Evolutionary conservation across 257 asterid species (phyloP), one percentile per base, ranked within the genome.

Genomic region (Ehretia macrophylla): DNA sequence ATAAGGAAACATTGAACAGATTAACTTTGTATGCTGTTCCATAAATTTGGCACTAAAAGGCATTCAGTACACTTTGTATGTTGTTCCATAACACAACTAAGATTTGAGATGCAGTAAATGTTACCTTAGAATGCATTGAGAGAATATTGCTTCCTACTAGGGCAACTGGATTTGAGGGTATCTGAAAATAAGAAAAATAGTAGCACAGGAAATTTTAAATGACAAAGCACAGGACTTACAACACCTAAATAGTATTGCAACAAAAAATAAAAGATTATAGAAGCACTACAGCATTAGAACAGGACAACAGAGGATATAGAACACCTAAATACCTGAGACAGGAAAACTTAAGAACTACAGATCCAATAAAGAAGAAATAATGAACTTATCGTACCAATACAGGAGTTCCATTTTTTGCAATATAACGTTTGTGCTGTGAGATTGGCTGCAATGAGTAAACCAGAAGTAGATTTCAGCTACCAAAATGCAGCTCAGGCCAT

Each of bases 361-460:
- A 59, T 18, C 8, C 59, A 38, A 60, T 10, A 32, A 40, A 62
- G 51, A 66, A 27, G 59, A 47, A 17, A 23, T 22, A 46, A 38
- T 1, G 39, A 49, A 42, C 58, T 13, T 56, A 68, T 44, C 81
- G 61, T 82, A 90, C 98, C 90, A 79, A 74, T 53, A 74, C 58
- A 3, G 96, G 98, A 64, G 56, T 49, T 69, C 94, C 95, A 71
- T 88, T 73, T 78, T 81, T 85, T 53, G 85, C 95, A 63, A 90
- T 77, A 68, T 91, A 88, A 49, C 96, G 86, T 73, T 88, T 91
- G 74, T 69, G 72, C 72, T 91, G 98, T 16, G 98, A 91, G 66
- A 83, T 73, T n/a, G 96, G 95, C 96, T 90, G 88, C 78, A 77
- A 63, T 21, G 68, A 40, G 42, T 21, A 60, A 59, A 70, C 16